A percentile compares a stretch with the other conserved stretches of the same genome.
Evolutionary conservation across 1,139 yeast species (phyloP).

Genomic region (Debaryomyces coudertii): DNA sequence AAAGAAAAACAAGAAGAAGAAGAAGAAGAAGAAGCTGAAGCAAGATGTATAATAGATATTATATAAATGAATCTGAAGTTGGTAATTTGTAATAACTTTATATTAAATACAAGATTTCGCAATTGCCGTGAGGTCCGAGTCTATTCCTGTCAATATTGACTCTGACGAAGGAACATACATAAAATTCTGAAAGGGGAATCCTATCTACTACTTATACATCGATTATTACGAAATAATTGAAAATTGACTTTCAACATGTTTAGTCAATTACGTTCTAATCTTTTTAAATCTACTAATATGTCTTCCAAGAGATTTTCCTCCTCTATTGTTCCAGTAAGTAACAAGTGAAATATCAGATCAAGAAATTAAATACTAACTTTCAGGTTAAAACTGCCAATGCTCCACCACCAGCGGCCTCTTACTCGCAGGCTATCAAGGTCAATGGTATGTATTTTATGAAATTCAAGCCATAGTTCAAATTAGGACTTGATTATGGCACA

Average conservation of each 20-base stretch:
- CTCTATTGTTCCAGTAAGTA: constrained; percentile 51
- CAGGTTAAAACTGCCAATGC: constrained; percentile 72
- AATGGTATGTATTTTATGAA: constrained; percentile 52
- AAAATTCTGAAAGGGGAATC: constrained; percentile 4
- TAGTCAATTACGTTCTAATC: constrained; percentile 24
- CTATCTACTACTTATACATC: not conserved
- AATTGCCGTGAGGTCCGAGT: constrained; percentile 1
- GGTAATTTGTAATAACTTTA: not conserved
- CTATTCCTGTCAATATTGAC: not conserved
- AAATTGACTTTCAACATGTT: constrained; percentile 20
- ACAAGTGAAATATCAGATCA: not conserved
- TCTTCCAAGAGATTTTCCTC: constrained; percentile 41
- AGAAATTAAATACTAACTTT: constrained; percentile 27
- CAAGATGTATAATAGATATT: not conserved
- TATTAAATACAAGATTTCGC: not conserved
- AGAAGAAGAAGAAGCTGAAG: constrained; percentile 26
- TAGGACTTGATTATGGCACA: too few relatives aligned
- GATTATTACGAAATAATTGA: not conserved
- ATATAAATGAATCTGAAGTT: not conserved
- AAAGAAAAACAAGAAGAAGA: constrained; percentile 29
- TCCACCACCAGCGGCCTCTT: constrained; percentile 95
- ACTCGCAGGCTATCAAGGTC: constrained; percentile 90
- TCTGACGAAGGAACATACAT: constrained; percentile 1
- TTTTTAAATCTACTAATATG: constrained; percentile 27
- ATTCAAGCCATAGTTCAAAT: not conserved